Base-by-base conservation (phyloP, 768 basidiomycete species). In the Trichaptum fuscoviolaceum region DNA sequence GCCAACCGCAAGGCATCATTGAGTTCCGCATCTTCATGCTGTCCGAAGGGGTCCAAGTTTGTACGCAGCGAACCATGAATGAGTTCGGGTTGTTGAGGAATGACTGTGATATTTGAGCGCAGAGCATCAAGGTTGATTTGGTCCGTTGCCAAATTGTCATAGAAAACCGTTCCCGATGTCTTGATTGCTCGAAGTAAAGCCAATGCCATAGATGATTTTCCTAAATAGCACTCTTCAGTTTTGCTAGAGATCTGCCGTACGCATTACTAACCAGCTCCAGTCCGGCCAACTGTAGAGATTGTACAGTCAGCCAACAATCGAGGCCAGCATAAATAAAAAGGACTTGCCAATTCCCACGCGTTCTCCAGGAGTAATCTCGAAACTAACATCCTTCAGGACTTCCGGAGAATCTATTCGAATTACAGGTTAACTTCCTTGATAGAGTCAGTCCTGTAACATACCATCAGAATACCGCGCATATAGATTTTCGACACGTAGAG, bases 301-400 rank as follows among this genome's bases (percentile, higher is more conserved):
- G 18, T 24, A 24, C 17, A 2, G 30, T 34, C 30, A 25, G 25
- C 3, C 36, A 26, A 12, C 2, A 3, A 24, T 57, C 15, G 18
- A 58, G 3, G 52, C 8, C 9, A 7, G 18, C 20, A 62, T 62
- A 62, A 27, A 10, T 4, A 10, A 20, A 24, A 34, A 10, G 26
- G 24, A 26, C 30, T 27, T 8, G 35, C 25, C 30, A 20, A 65
- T 26, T 26, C 64, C 30, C 12, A 65, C 81, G 79, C 1, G 79
- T 79, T 7, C 80, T 66, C 0, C 79, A 78, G 26, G 79, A 77
- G 60, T 81, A 77, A 10, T 81, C 80, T 73, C 68, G 67, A 84
- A 81, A 20, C 67, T 69, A 58, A 83, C 66, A 20, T 74, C 79
- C 57, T 77, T 74, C 8, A 83, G 72, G 0, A 90, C 86, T 23